A percentile compares a stretch with the other conserved stretches of the same genome.
Evolutionary conservation across 2,329 filamentous ascomycete genomes (phyloP).

Genomic region (Coccinonectria pachysandricola): DNA sequence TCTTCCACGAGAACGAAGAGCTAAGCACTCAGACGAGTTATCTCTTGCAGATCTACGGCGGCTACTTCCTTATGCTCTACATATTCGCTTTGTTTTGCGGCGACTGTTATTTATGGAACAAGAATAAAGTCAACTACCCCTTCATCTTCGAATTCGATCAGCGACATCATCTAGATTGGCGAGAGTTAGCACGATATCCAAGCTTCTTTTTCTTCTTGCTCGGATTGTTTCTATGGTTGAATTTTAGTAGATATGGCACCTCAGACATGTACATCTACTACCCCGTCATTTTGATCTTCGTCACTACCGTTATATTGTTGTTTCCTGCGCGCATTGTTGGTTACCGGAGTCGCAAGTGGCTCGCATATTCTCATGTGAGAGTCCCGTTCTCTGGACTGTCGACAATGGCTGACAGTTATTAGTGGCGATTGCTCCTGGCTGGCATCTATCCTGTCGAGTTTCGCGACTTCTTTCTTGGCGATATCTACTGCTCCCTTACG

Average conservation of each 20-base stretch:
- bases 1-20: conserved; percentile 36
- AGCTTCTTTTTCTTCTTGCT: conserved; percentile 71
- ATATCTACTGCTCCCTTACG: conserved; percentile 94
- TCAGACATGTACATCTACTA: conserved; percentile 72
- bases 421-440: conserved; percentile 79
- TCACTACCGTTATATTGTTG: conserved; percentile 61
- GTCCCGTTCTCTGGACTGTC: too few relatives aligned
- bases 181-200: conserved; percentile 76
- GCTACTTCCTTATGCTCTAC: conserved; percentile 77
- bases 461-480: conserved; percentile 91
- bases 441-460: conserved; percentile 92
- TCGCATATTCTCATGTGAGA: conserved; percentile 75
- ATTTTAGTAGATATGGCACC: conserved; percentile 62
- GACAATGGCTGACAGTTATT: too few relatives aligned
- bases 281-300: conserved; percentile 65
- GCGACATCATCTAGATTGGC: conserved; percentile 79
- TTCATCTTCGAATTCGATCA: conserved; percentile 97
- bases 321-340: conserved; percentile 67
- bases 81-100: conserved; percentile 78
- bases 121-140: conserved; percentile 83
- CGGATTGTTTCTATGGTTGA: conserved; percentile 79
- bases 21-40: conserved; percentile 50
- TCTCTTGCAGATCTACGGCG: conserved; percentile 81
- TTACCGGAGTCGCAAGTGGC: conserved; percentile 71
- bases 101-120: conserved; percentile 73